Percentiles rank a stretch among this genome's conserved stretches.
Conservation (phyloP, 2,329 filamentous ascomycete genomes). For the Sporothrix pseudoabietina region DNA sequence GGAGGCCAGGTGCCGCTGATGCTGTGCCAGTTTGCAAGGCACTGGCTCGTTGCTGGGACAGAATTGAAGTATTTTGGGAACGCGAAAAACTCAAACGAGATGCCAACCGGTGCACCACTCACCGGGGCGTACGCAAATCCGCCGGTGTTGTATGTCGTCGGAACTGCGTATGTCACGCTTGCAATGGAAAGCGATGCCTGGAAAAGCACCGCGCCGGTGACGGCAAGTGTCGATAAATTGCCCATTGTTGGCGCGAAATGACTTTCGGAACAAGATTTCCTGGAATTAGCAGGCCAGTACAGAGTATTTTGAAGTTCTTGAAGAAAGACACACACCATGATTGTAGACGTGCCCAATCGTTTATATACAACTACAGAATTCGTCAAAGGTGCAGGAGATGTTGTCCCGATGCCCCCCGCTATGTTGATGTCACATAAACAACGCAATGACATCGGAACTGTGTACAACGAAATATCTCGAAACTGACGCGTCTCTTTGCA, state of each 20-base stretch:
- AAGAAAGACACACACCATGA: too few species aligned
- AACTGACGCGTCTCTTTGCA: too few species aligned
- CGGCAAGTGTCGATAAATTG: not conserved
- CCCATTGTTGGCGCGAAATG: not conserved
- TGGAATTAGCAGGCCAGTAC: too few species aligned
- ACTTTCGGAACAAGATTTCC: too few species aligned
- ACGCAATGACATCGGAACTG: too few species aligned
- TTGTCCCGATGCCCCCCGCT: too few species aligned
- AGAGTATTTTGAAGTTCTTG: too few species aligned
- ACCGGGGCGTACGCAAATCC: constrained; percentile 34
- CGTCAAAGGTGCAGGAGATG: too few species aligned
- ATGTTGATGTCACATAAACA: too few species aligned
- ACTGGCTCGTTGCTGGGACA: constrained; percentile 53
- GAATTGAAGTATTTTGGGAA: constrained; percentile 58
- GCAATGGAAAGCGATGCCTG: not conserved
- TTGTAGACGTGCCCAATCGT: too few species aligned
- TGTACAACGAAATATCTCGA: too few species aligned
- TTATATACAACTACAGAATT: too few species aligned
- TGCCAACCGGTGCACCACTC: constrained; percentile 36
- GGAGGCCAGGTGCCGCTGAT: constrained; percentile 56
- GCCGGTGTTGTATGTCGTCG: constrained; percentile 31
- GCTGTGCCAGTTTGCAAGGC: constrained; percentile 54
- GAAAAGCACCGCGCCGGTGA: not conserved
- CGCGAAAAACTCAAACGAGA: constrained; percentile 51
- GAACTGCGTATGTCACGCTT: constrained; percentile 32